These are phyloP conservation scores for Cyclotella atomus DNA, from an alignment of 108 stramenopile genomes.

Conservation along the genomic window DNA sequence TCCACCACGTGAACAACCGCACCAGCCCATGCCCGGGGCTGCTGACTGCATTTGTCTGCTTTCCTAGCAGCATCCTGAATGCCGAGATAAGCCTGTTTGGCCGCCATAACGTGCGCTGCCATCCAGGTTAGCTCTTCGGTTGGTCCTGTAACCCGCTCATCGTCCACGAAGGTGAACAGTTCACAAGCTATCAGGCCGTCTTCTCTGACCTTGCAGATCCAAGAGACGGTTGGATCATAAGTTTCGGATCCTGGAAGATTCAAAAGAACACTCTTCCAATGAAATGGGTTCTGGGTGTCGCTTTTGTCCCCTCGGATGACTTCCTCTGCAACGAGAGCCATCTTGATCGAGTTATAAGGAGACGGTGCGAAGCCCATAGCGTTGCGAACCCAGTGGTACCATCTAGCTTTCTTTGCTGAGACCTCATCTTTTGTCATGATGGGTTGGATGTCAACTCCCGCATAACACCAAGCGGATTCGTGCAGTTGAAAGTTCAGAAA, in stretches of 20 bases:
- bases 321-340: conserved; percentile 39
- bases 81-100: conserved; percentile 24
- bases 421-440: neutral
- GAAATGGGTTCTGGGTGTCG: conserved; percentile 40
- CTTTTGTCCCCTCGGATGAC: conserved; percentile 28
- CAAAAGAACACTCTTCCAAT: conserved; percentile 25
- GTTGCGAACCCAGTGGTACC: conserved; percentile 28
- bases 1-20: neutral
- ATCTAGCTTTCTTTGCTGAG: neutral
- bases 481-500: conserved; percentile 39
- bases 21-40: conserved; percentile 40
- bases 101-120: conserved; percentile 13
- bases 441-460: conserved; percentile 21
- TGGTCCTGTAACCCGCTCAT: conserved; percentile 23
- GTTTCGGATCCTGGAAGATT: conserved; percentile 51
- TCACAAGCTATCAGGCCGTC: conserved; percentile 44
- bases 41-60: neutral
- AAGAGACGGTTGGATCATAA: conserved; percentile 36
- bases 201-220: conserved; percentile 36
- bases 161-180: conserved; percentile 42
- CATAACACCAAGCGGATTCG: neutral
- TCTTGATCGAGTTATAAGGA: conserved; percentile 32
- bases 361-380: conserved; percentile 42
- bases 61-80: conserved; percentile 55
- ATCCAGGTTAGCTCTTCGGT: conserved; percentile 3